These are phyloP conservation scores for Zygosaccharomyces siamensis DNA, from an alignment of 805 yeast genomes.

Conservation along the genomic window DNA sequence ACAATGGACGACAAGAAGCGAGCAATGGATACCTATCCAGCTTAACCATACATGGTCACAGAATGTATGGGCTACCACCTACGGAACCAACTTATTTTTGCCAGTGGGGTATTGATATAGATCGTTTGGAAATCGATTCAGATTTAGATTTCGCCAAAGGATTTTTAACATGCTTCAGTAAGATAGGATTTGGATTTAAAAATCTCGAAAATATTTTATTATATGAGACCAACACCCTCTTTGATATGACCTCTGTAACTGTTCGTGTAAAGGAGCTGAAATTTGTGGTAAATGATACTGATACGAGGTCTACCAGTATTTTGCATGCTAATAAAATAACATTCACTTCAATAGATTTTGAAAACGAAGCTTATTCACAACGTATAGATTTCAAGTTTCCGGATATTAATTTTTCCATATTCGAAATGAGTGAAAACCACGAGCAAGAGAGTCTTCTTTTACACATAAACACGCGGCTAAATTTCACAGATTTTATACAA, in stretches of 20 bases:
- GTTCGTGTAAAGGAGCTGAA: conserved; percentile 48
- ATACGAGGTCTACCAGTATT: conserved; percentile 21
- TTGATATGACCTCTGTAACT: conserved; percentile 65
- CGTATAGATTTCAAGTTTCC: conserved; percentile 50
- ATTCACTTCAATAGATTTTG: conserved; percentile 59
- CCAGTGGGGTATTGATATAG: conserved; percentile 81
- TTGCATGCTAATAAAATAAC: conserved; percentile 28
- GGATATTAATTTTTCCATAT: conserved; percentile 33
- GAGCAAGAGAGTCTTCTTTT: conserved; percentile 32
- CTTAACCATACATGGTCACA: conserved; percentile 70
- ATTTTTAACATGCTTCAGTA: conserved; percentile 39
- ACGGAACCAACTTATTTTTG: conserved; percentile 82
- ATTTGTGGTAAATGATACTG: conserved; percentile 39
- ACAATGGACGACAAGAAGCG: conserved; percentile 14
- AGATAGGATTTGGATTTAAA: conserved; percentile 56
- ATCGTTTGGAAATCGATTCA: conserved; percentile 51
- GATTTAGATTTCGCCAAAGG: conserved; percentile 43
- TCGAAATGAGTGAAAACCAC: conserved; percentile 14
- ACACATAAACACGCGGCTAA: conserved; percentile 52
- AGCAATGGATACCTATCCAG: conserved; percentile 38
- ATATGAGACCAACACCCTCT: conserved; percentile 48
- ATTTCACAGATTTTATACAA: conserved; percentile 55
- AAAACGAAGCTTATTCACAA: conserved; percentile 59
- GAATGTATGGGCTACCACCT: conserved; percentile 92
- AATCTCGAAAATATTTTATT: conserved; percentile 76